These are phyloP conservation scores for Stephania japonica DNA, from an alignment of 164 flowering plant species.

Conservation along the genomic window DNA sequence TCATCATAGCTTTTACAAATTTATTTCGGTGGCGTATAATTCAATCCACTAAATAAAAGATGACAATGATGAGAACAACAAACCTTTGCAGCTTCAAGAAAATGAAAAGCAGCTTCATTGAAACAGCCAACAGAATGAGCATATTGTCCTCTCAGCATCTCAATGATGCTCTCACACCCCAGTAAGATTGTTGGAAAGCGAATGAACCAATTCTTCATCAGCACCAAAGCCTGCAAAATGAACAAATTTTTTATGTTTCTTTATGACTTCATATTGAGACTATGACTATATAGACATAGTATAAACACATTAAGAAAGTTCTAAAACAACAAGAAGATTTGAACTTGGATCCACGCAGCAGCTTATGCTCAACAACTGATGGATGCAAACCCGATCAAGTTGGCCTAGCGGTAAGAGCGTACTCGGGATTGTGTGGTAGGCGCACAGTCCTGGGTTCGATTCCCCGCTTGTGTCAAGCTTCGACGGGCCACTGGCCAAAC, in stretches of 20 bases:
- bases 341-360: neutral
- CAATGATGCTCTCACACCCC: slow-evolving; percentile 71
- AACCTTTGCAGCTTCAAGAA: slow-evolving; percentile 85
- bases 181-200: slow-evolving; percentile 90
- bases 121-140: slow-evolving; percentile 87
- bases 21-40: neutral
- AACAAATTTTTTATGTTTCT: neutral
- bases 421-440: too few species aligned
- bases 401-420: too few species aligned
- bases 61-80: neutral
- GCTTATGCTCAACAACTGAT: neutral
- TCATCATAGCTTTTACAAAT: neutral
- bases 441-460: too few species aligned
- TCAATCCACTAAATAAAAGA: neutral
- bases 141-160: slow-evolving; percentile 97
- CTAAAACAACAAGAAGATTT: neutral
- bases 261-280: neutral
- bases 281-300: neutral
- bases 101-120: slow-evolving; percentile 84
- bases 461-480: too few species aligned
- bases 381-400: too few species aligned
- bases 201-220: slow-evolving; percentile 75
- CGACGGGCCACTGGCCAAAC: too few species aligned
- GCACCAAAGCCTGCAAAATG: slow-evolving; percentile 70
- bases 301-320: neutral